phyloP scores from a whole-genome alignment of 805 yeast species.

The Kodamaea leandrae region DNA sequence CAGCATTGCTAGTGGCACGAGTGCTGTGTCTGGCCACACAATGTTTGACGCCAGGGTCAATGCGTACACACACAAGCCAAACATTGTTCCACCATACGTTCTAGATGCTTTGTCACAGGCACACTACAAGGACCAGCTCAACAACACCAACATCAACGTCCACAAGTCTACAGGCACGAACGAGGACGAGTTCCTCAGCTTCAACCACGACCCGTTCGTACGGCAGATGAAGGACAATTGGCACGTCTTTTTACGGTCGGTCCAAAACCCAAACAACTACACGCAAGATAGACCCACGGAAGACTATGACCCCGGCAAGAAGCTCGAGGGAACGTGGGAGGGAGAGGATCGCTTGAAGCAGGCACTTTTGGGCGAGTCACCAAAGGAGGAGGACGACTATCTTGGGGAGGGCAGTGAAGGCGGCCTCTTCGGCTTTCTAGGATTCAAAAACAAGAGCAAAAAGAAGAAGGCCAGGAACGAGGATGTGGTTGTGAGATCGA shows the following conservation, averaged over 20 bases:
- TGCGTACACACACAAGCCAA: conserved; percentile 36
- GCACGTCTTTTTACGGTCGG: conserved; percentile 48
- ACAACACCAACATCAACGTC: conserved; percentile 29
- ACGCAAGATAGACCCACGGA: conserved; percentile 21
- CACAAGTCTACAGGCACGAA: conserved; percentile 10
- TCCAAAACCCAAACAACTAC: conserved; percentile 43
- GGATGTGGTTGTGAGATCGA: conserved; percentile 38
- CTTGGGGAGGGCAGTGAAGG: conserved; percentile 11
- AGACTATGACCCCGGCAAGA: conserved; percentile 34
- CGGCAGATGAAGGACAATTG: conserved; percentile 46
- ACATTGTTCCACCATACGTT: conserved; percentile 60
- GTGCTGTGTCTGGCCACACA: conserved; percentile 3
- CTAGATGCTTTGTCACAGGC: conserved; percentile 50
- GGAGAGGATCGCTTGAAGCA: conserved; percentile 63
- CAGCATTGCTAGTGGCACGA: conserved; percentile 6
- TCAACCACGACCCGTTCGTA: conserved; percentile 38
- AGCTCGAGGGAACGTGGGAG: conserved; percentile 57
- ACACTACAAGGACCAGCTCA: conserved; percentile 37
- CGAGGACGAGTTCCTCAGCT: conserved; percentile 32
- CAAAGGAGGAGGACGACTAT: conserved; percentile 22
- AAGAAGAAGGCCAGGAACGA: conserved; percentile 6
- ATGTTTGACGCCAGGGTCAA: conserved; percentile 21
- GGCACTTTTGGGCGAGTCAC: conserved; percentile 44
- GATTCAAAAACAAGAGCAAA: conserved; percentile 2
- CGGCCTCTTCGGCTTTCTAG: conserved; percentile 12